phyloP scores from a whole-genome alignment of 768 basidiomycete genomes.

The Cyclocybe cylindracea region DNA sequence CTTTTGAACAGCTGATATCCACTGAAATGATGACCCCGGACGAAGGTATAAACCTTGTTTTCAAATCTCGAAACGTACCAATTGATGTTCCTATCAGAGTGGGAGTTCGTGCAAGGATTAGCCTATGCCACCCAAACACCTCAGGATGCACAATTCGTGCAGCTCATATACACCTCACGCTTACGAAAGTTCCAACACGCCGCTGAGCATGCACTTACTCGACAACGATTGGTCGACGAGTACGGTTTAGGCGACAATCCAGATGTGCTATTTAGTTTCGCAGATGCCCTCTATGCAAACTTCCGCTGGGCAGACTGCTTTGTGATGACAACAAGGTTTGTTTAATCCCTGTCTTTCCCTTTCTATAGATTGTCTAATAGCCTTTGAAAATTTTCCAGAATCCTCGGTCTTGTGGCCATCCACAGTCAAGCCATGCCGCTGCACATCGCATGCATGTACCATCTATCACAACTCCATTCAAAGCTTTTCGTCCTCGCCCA shows the following conservation, averaged over 20 bases:
- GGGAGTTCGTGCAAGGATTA: slow-evolving; percentile 91
- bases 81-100: slow-evolving; percentile 57
- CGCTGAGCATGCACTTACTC: slow-evolving; percentile 77
- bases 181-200: slow-evolving; percentile 89
- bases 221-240: slow-evolving; percentile 78
- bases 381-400: slow-evolving; percentile 45
- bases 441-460: slow-evolving; percentile 98
- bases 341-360: neutral
- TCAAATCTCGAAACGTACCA: neutral
- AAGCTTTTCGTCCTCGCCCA: slow-evolving; percentile 96
- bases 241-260: slow-evolving; percentile 89
- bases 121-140: slow-evolving; percentile 81
- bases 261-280: slow-evolving; percentile 88
- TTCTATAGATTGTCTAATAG: slow-evolving; percentile 2
- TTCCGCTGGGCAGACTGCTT: slow-evolving; percentile 96
- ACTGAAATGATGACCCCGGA: slow-evolving; percentile 96
- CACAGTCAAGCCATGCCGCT: slow-evolving; percentile 90
- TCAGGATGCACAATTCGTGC: slow-evolving; percentile 89
- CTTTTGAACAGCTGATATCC: slow-evolving; percentile 86
- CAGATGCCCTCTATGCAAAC: slow-evolving; percentile 84
- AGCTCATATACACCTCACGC: slow-evolving; percentile 89
- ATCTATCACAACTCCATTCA: slow-evolving; percentile 87
- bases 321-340: slow-evolving; percentile 78
- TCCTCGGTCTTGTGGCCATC: slow-evolving; percentile 79
- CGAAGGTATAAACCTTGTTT: slow-evolving; percentile 68